Conservation (phyloP, 768 basidiomycete genomes). For the Chalciporus piperatus region DNA sequence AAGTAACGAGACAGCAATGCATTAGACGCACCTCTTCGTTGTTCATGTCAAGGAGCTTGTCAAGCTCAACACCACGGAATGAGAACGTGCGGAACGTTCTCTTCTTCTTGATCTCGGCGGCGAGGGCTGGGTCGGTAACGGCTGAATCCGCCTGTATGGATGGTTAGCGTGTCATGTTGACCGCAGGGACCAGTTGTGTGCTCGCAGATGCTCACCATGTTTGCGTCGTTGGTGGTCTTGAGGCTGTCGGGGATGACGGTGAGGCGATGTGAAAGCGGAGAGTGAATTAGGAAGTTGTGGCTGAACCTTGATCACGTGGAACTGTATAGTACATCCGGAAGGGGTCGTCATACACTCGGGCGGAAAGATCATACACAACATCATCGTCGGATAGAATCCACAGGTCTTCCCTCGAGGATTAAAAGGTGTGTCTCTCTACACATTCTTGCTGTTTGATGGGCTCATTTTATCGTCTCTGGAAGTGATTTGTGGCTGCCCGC, state of each 20-base stretch:
- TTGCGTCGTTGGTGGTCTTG: slow-evolving; percentile 28
- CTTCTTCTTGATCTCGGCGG: slow-evolving; percentile 98
- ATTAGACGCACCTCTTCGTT: slow-evolving; percentile 80
- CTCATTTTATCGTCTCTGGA: slow-evolving; percentile 16
- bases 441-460: not conserved
- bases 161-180: not conserved
- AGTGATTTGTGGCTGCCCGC: slow-evolving; percentile 95
- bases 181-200: not conserved
- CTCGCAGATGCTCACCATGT: slow-evolving; percentile 28
- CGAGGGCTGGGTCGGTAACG: slow-evolving; percentile 88
- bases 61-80: slow-evolving; percentile 97
- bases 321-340: slow-evolving; percentile 55
- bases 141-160: slow-evolving; percentile 65
- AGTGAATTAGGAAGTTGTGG: slow-evolving; percentile 39
- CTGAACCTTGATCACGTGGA: slow-evolving; percentile 43
- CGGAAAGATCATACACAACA: slow-evolving; percentile 25
- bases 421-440: slow-evolving; percentile 43
- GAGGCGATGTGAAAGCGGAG: slow-evolving; percentile 21
- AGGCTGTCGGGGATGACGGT: slow-evolving; percentile 23
- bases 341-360: not conserved
- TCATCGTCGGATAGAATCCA: slow-evolving; percentile 81
- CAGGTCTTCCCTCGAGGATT: slow-evolving; percentile 93
- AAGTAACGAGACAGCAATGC: not conserved
- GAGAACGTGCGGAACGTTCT: slow-evolving; percentile 98
- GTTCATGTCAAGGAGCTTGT: slow-evolving; percentile 93